phyloP scores from a whole-genome alignment of 2,329 filamentous ascomycete genomes.

The Geosmithia putterillii region DNA sequence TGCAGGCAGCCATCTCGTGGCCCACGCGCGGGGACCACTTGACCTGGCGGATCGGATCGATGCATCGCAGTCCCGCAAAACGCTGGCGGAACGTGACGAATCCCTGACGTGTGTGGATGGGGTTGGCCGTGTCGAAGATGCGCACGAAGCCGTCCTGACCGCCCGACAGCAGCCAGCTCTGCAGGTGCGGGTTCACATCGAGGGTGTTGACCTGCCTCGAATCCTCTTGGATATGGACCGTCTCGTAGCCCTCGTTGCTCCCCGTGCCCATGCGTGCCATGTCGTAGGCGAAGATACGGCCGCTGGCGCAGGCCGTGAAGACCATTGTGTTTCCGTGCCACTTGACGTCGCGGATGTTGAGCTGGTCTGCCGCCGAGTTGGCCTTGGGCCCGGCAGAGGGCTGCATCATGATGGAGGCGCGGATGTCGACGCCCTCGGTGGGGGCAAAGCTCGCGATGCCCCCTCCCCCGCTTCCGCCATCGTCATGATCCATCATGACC shows the following conservation, averaged over 20 bases:
- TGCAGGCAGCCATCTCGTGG: conserved; percentile 51
- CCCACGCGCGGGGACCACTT: conserved; percentile 52
- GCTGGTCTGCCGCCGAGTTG: conserved; percentile 36
- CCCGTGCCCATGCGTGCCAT: conserved; percentile 34
- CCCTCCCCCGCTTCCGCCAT: not conserved
- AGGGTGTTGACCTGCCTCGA: conserved; percentile 51
- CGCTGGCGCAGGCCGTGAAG: conserved; percentile 51
- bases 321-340: conserved; percentile 42
- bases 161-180: conserved; percentile 46
- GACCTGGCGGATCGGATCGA: conserved; percentile 42
- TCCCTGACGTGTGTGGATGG: conserved; percentile 33
- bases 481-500: conserved; percentile 36
- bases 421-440: conserved; percentile 44
- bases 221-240: conserved; percentile 47
- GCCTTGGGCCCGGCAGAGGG: conserved; percentile 26
- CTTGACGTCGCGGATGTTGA: conserved; percentile 52
- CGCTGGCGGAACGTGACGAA: conserved; percentile 35
- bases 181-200: conserved; percentile 48
- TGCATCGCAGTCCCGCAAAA: conserved; percentile 25
- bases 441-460: conserved; percentile 21
- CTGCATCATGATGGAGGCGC: conserved; percentile 40
- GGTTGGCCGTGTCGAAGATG: conserved; percentile 44
- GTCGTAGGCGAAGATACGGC: conserved; percentile 54
- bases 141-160: conserved; percentile 53
- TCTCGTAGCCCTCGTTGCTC: conserved; percentile 33